These are phyloP conservation scores for Cercospora brassicicola DNA, from an alignment of 2,329 filamentous ascomycete species.

Conservation along the genomic window DNA sequence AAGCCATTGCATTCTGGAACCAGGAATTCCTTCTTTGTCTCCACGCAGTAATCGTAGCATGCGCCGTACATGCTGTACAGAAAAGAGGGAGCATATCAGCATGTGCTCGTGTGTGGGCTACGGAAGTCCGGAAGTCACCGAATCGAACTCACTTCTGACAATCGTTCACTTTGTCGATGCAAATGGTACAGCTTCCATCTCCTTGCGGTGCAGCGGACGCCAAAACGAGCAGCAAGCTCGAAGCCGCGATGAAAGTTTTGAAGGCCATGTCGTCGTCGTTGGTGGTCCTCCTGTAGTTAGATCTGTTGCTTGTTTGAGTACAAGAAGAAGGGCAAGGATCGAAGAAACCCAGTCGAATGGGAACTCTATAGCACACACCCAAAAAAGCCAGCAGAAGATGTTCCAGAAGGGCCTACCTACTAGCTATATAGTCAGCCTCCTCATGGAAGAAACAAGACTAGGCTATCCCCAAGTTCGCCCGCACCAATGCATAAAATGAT, in stretches of 20 bases:
- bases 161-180: constrained; percentile 1
- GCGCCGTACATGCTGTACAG: not conserved
- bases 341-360: not conserved
- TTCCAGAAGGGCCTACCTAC: not conserved
- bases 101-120: not conserved
- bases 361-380: not conserved
- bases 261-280: not conserved
- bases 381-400: not conserved
- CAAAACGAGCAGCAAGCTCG: not conserved
- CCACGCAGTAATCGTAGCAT: not conserved
- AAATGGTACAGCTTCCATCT: not conserved
- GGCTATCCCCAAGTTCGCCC: not conserved
- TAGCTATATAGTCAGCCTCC: not conserved
- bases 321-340: not conserved
- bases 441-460: not conserved
- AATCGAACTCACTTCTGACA: not conserved
- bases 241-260: not conserved
- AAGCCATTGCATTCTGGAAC: not conserved
- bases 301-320: not conserved
- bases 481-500: not conserved
- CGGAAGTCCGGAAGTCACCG: not conserved
- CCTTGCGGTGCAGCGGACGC: not conserved
- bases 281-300: not conserved
- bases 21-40: not conserved
- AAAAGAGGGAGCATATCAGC: not conserved